Percentiles rank a stretch among this genome's conserved stretches.
Evolutionary conservation across 2,329 filamentous ascomycete species (phyloP).

Genomic region (Colletotrichum sp.): DNA sequence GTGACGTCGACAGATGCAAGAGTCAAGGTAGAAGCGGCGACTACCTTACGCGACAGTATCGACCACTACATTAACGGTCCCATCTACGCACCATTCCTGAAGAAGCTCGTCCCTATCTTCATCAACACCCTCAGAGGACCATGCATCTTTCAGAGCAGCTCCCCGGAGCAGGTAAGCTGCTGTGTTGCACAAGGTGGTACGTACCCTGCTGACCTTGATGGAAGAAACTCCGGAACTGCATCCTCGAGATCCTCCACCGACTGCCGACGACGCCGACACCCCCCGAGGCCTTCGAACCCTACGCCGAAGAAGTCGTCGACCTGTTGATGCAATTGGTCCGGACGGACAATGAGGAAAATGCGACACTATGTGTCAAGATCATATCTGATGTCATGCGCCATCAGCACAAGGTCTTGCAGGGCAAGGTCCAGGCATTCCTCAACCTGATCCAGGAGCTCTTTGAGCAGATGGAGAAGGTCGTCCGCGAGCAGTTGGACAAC

Average conservation of each 20-base stretch:
- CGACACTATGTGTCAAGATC: conserved; percentile 96
- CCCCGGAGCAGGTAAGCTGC: conserved; percentile 78
- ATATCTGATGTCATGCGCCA: conserved; percentile 96
- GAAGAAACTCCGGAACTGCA: conserved; percentile 87
- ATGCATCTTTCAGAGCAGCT: conserved; percentile 90
- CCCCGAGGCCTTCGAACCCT: conserved; percentile 83
- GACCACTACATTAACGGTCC: conserved; percentile 84
- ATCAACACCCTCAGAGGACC: conserved; percentile 83
- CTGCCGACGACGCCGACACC: conserved; percentile 75
- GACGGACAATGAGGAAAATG: conserved; percentile 97
- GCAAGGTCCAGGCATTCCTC: conserved; percentile 88
- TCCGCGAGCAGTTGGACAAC: conserved; percentile 93
- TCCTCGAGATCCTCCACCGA: conserved; percentile 93
- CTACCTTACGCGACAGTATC: conserved; percentile 87
- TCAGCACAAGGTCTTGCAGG: conserved; percentile 79
- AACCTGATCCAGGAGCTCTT: conserved; percentile 95
- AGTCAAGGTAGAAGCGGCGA: conserved; percentile 81
- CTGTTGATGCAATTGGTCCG: conserved; percentile 87
- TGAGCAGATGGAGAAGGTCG: conserved; percentile 90
- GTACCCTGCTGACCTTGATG: conserved; percentile 25
- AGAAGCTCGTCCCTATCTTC: conserved; percentile 89
- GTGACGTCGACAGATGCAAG: conserved; percentile 69
- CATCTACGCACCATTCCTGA: conserved; percentile 81
- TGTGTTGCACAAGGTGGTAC: not conserved
- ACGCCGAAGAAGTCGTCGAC: conserved; percentile 88